Evolutionary conservation across 1,139 yeast genomes (phyloP).

Genomic region (Starmera stellimalicola): DNA sequence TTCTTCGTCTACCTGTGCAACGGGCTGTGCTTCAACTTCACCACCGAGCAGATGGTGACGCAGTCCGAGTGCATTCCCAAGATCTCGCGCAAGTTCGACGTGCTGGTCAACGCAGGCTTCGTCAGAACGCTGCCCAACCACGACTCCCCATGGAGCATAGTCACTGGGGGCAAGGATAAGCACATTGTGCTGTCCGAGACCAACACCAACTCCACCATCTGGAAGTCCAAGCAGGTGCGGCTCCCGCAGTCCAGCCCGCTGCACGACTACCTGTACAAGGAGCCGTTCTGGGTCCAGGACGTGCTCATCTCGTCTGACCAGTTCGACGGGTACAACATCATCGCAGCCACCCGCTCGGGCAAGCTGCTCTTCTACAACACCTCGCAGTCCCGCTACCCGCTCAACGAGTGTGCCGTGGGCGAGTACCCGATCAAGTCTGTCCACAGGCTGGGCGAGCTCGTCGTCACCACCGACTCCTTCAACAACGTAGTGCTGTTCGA

Average conservation of each 20-base stretch:
- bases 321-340: constrained; percentile 4
- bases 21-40: not conserved
- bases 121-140: not conserved
- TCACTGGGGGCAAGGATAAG: constrained; percentile 17
- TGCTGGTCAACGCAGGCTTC: not conserved
- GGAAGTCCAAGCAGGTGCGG: constrained; percentile 13
- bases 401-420: constrained; percentile 13
- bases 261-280: not conserved
- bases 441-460: not conserved
- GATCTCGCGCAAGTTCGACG: not conserved
- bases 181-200: constrained; percentile 12
- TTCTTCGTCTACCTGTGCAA: not conserved
- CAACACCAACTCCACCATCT: constrained; percentile 10
- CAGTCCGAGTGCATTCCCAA: not conserved
- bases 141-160: constrained; percentile 1
- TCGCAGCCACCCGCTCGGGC: constrained; percentile 17
- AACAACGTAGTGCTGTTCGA: constrained; percentile 12
- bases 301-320: constrained; percentile 6
- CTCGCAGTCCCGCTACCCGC: constrained; percentile 11
- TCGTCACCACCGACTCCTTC: constrained; percentile 15
- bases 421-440: constrained; percentile 15
- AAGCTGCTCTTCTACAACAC: constrained; percentile 12
- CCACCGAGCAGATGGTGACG: not conserved
- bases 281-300: constrained; percentile 16
- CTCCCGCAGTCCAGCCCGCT: not conserved